These are phyloP conservation scores for Botryosphaeria dothidea DNA, from an alignment of 2,329 filamentous ascomycete genomes.

Conservation along the genomic window DNA sequence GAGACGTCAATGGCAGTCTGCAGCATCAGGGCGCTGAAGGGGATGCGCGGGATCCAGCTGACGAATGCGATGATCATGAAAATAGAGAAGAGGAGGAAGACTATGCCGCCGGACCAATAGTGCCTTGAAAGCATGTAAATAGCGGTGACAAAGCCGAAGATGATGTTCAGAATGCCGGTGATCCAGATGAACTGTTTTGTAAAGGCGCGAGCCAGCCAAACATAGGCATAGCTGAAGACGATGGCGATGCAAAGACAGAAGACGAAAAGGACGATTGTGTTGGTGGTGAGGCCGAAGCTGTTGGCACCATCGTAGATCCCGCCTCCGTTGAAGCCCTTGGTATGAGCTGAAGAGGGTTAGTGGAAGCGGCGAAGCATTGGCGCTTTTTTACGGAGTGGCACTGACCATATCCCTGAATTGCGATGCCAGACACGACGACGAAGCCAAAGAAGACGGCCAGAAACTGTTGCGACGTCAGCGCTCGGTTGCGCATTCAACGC, in stretches of 20 bases:
- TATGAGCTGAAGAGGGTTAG: constrained; percentile 45
- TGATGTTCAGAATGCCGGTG: constrained; percentile 84
- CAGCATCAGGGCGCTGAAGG: constrained; percentile 88
- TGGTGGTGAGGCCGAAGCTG: constrained; percentile 71
- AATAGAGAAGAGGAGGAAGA: constrained; percentile 79
- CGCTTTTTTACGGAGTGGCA: background rate
- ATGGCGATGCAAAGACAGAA: constrained; percentile 75
- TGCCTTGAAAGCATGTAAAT: constrained; percentile 78
- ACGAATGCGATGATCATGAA: constrained; percentile 83
- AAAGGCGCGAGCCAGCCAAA: constrained; percentile 72
- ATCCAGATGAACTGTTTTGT: constrained; percentile 93
- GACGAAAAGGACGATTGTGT: constrained; percentile 82
- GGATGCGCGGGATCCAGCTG: constrained; percentile 86
- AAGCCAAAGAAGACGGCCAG: constrained; percentile 72
- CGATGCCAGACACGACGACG: constrained; percentile 71
- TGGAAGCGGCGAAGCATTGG: background rate
- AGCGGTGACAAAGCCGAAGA: constrained; percentile 80
- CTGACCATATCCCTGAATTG: constrained; percentile 69
- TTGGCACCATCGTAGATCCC: constrained; percentile 73
- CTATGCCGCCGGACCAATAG: constrained; percentile 82
- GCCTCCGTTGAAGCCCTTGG: constrained; percentile 63
- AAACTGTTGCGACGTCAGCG: constrained; percentile 50
- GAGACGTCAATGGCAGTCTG: constrained; percentile 83
- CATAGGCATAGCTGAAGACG: constrained; percentile 74
- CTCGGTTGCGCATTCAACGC: background rate